phyloP scores from a whole-genome alignment of 345 rosid species.

The Ceriops zippeliana region DNA sequence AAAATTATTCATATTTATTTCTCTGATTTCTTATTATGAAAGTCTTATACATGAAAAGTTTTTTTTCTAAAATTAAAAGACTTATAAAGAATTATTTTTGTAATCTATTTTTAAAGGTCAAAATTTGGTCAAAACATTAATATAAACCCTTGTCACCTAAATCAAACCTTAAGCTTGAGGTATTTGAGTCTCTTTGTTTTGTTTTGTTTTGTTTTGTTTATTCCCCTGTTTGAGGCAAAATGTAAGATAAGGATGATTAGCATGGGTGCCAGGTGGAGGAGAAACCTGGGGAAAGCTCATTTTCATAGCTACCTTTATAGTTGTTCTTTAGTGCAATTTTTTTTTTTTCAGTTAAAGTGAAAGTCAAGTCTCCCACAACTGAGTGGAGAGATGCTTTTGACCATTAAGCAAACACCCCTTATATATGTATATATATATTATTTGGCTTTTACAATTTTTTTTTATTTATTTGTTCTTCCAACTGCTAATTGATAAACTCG shows the following conservation, averaged over 20 bases:
- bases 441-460: slow-evolving; percentile 14
- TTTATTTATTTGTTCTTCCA: slow-evolving; percentile 15
- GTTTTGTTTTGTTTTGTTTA: too few relatives aligned
- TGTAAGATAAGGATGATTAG: slow-evolving; percentile 14
- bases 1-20: too few relatives aligned
- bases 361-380: slow-evolving; percentile 39
- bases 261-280: slow-evolving; percentile 11
- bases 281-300: slow-evolving; percentile 20
- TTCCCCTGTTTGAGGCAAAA: too few relatives aligned
- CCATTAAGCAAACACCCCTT: slow-evolving; percentile 19
- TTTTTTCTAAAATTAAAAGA: too few relatives aligned
- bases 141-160: too few relatives aligned
- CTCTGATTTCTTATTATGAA: too few relatives aligned
- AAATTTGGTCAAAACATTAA: too few relatives aligned
- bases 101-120: too few relatives aligned
- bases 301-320: slow-evolving; percentile 18
- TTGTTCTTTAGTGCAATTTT: slow-evolving; percentile 9
- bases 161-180: too few relatives aligned
- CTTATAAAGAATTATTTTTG: too few relatives aligned
- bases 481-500: slow-evolving; percentile 21
- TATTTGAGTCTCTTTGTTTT: too few relatives aligned
- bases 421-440: neutral
- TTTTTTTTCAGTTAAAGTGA: slow-evolving; percentile 14
- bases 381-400: slow-evolving; percentile 28
- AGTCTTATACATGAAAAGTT: too few relatives aligned